Evolutionary conservation across 257 asterid species (phyloP), one percentile per base, ranked within the genome.

Genomic region (Voacanga thouarsii): DNA sequence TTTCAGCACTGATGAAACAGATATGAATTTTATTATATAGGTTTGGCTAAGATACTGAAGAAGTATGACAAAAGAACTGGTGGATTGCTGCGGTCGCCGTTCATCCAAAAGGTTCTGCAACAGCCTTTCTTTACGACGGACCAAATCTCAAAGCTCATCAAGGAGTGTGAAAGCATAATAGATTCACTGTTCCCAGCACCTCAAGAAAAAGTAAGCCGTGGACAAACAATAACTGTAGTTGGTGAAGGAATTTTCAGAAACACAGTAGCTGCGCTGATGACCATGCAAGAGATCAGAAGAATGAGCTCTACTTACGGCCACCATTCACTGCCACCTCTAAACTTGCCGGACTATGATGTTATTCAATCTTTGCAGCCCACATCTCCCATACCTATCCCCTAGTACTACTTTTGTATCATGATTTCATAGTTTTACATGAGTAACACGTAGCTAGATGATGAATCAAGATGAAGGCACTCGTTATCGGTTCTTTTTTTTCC

Each of bases 121-220:
- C 97, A 96, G 80, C 99, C 99, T 2, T 96, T 96, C 67, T 96
- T 90, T 86, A 93, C 97, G 1, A 96, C 96, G 0, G 98, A 92
- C 19, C 73, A 86, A 23, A 85, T 96, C 76, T 92, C 99, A 11
- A 93, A 92, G 91, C 94, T 93, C 19, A 91, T 92, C 24, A 96
- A 84, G 87, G 96, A 96, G 60, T 93, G 99, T 53, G 98, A 93
- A 77, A 84, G 78, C 86, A 89, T 89, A 71, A 89, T 93, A 63
- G 96, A 96, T 23, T 56, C 86, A 28, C 85, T 92, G 75, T 88
- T 92, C 70, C 97, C 96, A 63, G 80, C 88, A 2, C 63, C 82
- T 16, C 83, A 72, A 72, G 81, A 79, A 28, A 69, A 76, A 50
- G 63, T 77, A 44, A 72, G 18, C 15, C 63, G 73, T 41, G 59